Base-by-base conservation (phyloP, 768 basidiomycete species). In the Phanerochaete carnosa region DNA sequence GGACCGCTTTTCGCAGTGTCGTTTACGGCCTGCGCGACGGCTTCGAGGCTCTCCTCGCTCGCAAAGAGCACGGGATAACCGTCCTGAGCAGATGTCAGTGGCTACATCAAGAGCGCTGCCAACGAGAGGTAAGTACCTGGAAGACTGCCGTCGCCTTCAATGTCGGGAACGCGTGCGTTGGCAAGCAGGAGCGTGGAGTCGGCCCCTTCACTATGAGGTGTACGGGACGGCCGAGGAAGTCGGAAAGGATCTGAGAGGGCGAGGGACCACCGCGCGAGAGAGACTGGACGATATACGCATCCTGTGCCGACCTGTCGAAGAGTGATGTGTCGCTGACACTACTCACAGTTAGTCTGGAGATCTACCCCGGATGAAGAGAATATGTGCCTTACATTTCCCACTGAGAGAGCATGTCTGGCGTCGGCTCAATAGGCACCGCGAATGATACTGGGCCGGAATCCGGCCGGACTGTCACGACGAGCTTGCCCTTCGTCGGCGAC, bases 151-250 rank as follows among this genome's bases (percentile, higher is more conserved):
- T 81, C 2, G 82, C 83, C 29, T 80, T 73, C 54, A 90, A 73
- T n/a, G 80, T 67, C 5, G 89, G 88, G 65, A 85, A 87, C 23
- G 76, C 72, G 6, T 57, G 28, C 1, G 88, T 87, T 11, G 86
- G 78, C 26, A 73, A 74, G 54, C 83, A 81, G 0, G 58, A 60
- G 9, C 90, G 85, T 28, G 78, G 70, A 23, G 72, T 71, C 1
- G 83, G 82, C 19, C 90, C 90, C 68, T 91, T 92, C 75, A 80
- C 81, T 35, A 87, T 75, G 54, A 93, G 76, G 61, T 87, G 78
- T 0, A 89, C 89, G 1, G 80, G 75, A 49, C 77, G 80, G 25
- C 77, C 83, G 62, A 92, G 76, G 73, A 85, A 92, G 54, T 78
- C 72, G 3, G 86, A 88, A 45, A 92, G 72, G 46, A 83, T 78